Evolutionary conservation across 108 stramenopile species (phyloP).

Genomic region (Epipyxis sp.): DNA sequence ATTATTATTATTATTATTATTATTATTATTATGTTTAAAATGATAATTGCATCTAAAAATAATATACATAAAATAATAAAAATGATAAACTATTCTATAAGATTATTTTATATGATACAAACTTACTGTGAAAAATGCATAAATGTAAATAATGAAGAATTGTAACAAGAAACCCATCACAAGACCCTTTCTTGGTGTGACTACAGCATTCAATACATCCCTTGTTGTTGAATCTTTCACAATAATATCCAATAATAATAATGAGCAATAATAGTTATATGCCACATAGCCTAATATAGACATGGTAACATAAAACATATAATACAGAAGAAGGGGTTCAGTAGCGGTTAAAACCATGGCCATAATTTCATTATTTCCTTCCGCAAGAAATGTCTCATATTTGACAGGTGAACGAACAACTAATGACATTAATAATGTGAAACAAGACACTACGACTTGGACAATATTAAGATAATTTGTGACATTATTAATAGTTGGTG

Average conservation of each 20-base stretch:
- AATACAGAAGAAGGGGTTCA: constrained; percentile 40
- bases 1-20: neutral
- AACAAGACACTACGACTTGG: constrained; percentile 23
- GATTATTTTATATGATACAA: too few species aligned
- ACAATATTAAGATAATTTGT: constrained; percentile 13
- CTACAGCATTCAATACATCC: constrained; percentile 49
- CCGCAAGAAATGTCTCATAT: constrained; percentile 17
- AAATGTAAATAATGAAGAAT: constrained; percentile 40
- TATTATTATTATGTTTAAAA: neutral
- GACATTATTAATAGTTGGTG: neutral
- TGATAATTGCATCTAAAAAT: too few species aligned
- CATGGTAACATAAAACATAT: constrained; percentile 27
- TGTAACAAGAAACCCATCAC: constrained; percentile 40
- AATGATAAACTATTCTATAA: too few species aligned
- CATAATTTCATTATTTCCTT: neutral
- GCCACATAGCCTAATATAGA: constrained; percentile 11
- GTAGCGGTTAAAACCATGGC: constrained; percentile 26
- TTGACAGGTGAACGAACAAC: constrained; percentile 42
- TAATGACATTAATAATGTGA: constrained; percentile 31
- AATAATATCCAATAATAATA: constrained; percentile 44
- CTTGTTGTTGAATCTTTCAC: constrained; percentile 42
- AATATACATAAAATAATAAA: neutral
- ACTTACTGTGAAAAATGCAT: constrained; percentile 31
- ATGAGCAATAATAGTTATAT: neutral
- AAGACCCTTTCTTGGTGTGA: constrained; percentile 41